Conservation (phyloP, 768 basidiomycete species). For the Russula virescens region DNA sequence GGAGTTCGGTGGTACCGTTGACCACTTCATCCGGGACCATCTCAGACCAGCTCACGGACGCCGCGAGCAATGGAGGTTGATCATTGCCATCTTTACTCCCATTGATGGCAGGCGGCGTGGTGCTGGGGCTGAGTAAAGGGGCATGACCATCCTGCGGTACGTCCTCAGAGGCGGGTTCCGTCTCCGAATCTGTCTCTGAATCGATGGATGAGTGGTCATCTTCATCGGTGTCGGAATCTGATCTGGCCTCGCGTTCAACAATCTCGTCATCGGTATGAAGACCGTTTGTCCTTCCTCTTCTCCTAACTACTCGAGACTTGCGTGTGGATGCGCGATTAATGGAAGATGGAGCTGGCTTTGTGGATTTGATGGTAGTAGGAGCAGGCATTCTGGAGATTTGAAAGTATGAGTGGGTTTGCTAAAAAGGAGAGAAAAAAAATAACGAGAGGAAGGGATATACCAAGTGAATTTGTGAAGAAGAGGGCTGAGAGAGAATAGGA, state of each 20-base stretch:
- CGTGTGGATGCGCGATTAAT: constrained; percentile 21
- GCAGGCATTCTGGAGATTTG: constrained; percentile 23
- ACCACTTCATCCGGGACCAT: constrained; percentile 71
- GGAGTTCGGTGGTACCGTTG: constrained; percentile 62
- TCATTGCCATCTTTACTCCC: constrained; percentile 24
- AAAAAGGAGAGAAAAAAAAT: background rate
- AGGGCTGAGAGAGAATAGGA: background rate
- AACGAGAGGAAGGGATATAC: background rate
- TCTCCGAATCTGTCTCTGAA: constrained; percentile 64
- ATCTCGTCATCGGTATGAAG: constrained; percentile 73
- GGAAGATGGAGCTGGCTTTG: constrained; percentile 6
- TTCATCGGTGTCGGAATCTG: constrained; percentile 64
- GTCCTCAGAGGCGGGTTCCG: constrained; percentile 64
- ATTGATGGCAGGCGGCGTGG: constrained; percentile 37
- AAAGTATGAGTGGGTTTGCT: background rate
- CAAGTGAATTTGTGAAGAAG: background rate
- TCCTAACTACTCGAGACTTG: constrained; percentile 45
- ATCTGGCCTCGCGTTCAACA: constrained; percentile 61
- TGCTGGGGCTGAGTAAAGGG: constrained; percentile 59
- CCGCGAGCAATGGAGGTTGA: constrained; percentile 48
- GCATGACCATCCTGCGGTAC: constrained; percentile 45
- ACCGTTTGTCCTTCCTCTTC: constrained; percentile 56
- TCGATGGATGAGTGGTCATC: constrained; percentile 49
- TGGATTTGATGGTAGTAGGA: constrained; percentile 11
- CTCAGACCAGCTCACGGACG: constrained; percentile 66